A percentile compares a stretch with the other conserved stretches of the same genome.
Evolutionary conservation across 2,329 filamentous ascomycete genomes (phyloP).

Genomic region (Colletotrichum graminicola): DNA sequence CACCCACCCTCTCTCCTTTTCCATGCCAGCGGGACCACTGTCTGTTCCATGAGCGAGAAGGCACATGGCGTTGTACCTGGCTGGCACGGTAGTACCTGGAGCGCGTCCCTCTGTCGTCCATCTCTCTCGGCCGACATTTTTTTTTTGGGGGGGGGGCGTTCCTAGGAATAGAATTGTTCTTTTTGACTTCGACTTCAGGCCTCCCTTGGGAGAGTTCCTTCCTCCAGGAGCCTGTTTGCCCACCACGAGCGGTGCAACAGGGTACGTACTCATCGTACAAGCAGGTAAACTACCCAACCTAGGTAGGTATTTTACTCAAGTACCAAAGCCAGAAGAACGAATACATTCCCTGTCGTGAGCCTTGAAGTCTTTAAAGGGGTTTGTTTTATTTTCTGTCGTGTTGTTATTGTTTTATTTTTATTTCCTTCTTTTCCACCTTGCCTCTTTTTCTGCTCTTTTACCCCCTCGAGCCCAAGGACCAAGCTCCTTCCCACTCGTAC

Average conservation of each 20-base stretch:
- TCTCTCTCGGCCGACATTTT: constrained; percentile 14
- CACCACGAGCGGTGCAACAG: background rate
- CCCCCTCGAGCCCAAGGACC: background rate
- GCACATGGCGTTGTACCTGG: constrained; percentile 39
- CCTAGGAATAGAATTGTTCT: constrained; percentile 40
- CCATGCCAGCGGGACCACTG: constrained; percentile 40
- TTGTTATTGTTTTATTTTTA: constrained; percentile 15
- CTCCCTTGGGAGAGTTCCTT: constrained; percentile 24
- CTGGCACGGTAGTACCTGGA: constrained; percentile 26
- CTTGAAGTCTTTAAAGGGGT: constrained; percentile 27
- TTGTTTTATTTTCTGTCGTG: constrained; percentile 1
- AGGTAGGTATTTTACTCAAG: too few species aligned
- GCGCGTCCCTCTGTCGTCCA: background rate
- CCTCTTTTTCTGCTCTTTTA: background rate
- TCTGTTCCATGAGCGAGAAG: constrained; percentile 18
- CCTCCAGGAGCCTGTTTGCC: constrained; percentile 18
- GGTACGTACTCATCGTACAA: constrained; percentile 17
- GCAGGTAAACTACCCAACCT: too few species aligned
- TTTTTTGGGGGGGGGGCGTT: constrained; percentile 6
- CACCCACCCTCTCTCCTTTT: constrained; percentile 25
- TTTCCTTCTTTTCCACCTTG: background rate
- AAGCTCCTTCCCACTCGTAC: background rate
- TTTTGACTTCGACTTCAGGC: constrained; percentile 39
- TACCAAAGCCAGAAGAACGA: too few species aligned
- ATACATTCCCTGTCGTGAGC: constrained; percentile 11